These are phyloP conservation scores for Neurospora sp. DNA, from an alignment of 495 filamentous ascomycete species.

Conservation along the genomic window DNA sequence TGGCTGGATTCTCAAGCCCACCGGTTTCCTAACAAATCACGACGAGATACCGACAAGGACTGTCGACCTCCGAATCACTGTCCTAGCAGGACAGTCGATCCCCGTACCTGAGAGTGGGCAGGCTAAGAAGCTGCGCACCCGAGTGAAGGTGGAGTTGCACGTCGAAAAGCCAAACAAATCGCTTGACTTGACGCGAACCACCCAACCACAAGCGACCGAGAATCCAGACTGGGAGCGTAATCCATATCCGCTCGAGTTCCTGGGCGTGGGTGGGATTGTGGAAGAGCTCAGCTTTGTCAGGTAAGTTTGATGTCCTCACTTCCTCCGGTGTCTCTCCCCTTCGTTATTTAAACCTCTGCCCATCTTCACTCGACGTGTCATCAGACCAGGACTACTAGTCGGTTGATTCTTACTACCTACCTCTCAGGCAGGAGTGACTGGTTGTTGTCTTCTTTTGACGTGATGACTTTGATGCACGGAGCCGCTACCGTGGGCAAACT, in stretches of 20 bases:
- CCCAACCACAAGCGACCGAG: constrained; percentile 22
- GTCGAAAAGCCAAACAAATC: constrained; percentile 46
- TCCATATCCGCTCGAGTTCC: constrained; percentile 26
- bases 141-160: constrained; percentile 71
- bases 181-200: constrained; percentile 23
- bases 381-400: not conserved
- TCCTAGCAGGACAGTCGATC: constrained; percentile 35
- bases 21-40: constrained; percentile 31
- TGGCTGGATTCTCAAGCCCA: constrained; percentile 83
- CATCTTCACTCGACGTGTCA: not conserved
- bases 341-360: not conserved
- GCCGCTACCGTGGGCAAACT: not conserved
- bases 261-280: constrained; percentile 27
- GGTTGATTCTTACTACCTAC: not conserved
- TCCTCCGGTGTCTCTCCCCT: not conserved
- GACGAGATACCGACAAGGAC: constrained; percentile 13
- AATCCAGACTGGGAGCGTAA: constrained; percentile 30
- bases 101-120: constrained; percentile 21
- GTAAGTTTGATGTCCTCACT: constrained; percentile 20
- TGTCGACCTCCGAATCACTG: constrained; percentile 32
- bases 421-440: not conserved
- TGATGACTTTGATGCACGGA: not conserved
- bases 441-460: not conserved
- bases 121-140: constrained; percentile 23
- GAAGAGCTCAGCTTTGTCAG: constrained; percentile 39